A percentile compares a stretch with the other conserved stretches of the same genome.
Conservation (phyloP, 768 basidiomycete genomes). For the Boletus barrowsii region DNA sequence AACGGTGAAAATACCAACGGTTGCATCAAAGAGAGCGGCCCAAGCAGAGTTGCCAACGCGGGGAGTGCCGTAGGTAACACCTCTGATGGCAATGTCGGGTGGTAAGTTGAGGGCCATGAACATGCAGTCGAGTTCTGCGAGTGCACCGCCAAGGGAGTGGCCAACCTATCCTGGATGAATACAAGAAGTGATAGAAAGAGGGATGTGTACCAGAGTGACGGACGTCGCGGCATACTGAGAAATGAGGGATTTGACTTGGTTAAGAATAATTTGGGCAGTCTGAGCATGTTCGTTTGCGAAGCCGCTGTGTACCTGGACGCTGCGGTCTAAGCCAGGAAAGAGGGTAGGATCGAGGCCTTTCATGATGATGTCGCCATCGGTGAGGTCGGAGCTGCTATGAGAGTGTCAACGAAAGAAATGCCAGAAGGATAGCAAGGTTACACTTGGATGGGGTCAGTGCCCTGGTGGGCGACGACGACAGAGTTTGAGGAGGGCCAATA, state of each 20-base stretch:
- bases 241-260: constrained; percentile 42
- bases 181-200: neutral
- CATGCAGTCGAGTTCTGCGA: constrained; percentile 50
- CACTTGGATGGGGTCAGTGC: constrained; percentile 57
- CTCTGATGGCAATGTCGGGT: constrained; percentile 30
- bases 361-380: constrained; percentile 44
- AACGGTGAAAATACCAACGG: constrained; percentile 10
- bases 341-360: constrained; percentile 40
- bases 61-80: constrained; percentile 32
- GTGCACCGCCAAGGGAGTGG: constrained; percentile 52
- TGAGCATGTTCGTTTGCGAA: constrained; percentile 50
- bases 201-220: constrained; percentile 39
- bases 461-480: constrained; percentile 60
- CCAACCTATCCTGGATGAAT: constrained; percentile 33
- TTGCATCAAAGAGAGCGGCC: constrained; percentile 27
- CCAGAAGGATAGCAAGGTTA: constrained; percentile 24
- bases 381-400: constrained; percentile 47
- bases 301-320: constrained; percentile 49
- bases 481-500: constrained; percentile 49
- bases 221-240: constrained; percentile 34
- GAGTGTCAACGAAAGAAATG: neutral
- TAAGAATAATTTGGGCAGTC: constrained; percentile 44
- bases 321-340: constrained; percentile 51
- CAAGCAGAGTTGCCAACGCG: constrained; percentile 29
- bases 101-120: constrained; percentile 50